Evolutionary conservation across 139 green algal species (phyloP).

Genomic region (Chlamydomonas sphaeroides): DNA sequence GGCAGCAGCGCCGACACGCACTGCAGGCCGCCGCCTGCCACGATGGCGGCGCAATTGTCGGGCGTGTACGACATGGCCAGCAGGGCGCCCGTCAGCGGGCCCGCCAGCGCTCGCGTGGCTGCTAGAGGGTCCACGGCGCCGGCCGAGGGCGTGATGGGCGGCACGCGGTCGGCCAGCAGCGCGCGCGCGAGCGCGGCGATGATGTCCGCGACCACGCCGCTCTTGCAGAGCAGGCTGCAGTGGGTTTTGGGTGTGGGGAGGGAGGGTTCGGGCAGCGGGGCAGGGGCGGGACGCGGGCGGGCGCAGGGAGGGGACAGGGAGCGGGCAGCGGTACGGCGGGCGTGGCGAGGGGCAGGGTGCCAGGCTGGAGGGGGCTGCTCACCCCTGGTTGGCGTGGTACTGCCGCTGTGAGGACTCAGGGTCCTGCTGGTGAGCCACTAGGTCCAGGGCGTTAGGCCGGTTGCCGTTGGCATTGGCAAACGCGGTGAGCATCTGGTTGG

Average conservation of each 20-base stretch:
- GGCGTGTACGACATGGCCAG: slow-evolving; percentile 43
- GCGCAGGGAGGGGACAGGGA: background rate
- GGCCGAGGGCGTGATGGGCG: background rate
- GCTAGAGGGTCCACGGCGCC: background rate
- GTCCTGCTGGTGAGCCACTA: background rate
- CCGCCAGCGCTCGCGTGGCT: background rate
- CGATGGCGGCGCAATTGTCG: slow-evolving; percentile 37
- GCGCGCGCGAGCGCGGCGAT: slow-evolving; percentile 34
- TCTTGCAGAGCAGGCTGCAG: slow-evolving; percentile 44
- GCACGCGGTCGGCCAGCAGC: slow-evolving; percentile 8
- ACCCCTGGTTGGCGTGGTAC: slow-evolving; percentile 56
- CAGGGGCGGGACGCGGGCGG: background rate
- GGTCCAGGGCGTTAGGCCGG: slow-evolving; percentile 45
- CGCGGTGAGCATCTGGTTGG: slow-evolving; percentile 45
- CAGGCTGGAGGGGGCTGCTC: background rate
- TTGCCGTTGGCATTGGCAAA: slow-evolving; percentile 52
- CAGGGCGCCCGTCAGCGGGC: slow-evolving; percentile 22
- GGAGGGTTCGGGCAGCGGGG: too few relatives aligned
- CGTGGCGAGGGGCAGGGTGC: background rate
- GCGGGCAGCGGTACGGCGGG: too few relatives aligned
- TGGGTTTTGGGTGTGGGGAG: background rate
- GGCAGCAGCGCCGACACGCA: slow-evolving; percentile 45
- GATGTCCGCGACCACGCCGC: slow-evolving; percentile 31
- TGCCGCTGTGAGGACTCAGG: slow-evolving; percentile 30
- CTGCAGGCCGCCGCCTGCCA: slow-evolving; percentile 37